These are phyloP conservation scores for Wallacemonas sp. DNA, from an alignment of 208 protist species.

Conservation along the genomic window DNA sequence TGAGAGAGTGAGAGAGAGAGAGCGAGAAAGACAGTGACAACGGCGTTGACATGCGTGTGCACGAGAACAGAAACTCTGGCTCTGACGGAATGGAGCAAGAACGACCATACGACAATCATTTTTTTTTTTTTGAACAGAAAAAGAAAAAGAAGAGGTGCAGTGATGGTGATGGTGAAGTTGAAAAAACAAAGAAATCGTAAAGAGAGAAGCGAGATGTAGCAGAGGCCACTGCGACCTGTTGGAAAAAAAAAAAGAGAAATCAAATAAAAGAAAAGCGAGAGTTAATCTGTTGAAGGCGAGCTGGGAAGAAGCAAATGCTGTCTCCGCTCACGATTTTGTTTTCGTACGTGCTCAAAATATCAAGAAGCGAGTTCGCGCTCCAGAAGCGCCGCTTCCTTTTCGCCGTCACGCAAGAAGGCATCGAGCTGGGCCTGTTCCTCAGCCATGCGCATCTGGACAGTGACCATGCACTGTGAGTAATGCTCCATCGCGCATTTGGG, in stretches of 20 bases:
- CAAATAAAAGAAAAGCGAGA: neutral
- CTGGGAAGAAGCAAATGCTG: neutral
- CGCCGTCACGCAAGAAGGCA: slow-evolving; percentile 16
- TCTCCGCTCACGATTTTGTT: neutral
- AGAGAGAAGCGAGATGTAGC: no score
- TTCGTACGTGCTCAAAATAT: neutral
- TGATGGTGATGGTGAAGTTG: no score
- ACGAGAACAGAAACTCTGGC: no score
- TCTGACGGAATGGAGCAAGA: slow-evolving; percentile 16
- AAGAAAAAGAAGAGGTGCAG: slow-evolving; percentile 13
- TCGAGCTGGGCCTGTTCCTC: slow-evolving; percentile 4
- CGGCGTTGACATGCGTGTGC: no score
- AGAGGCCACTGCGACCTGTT: no score
- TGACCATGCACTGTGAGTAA: neutral
- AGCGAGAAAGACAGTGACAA: slow-evolving; percentile 8
- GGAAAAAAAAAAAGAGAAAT: neutral
- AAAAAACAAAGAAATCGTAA: slow-evolving; percentile 9
- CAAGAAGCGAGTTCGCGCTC: slow-evolving; percentile 18
- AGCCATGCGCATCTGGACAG: neutral
- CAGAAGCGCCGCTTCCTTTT: slow-evolving; percentile 23
- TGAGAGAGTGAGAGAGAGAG: slow-evolving; percentile 11
- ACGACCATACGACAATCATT: neutral
- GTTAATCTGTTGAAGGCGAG: neutral
- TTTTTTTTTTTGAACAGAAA: slow-evolving; percentile 15
- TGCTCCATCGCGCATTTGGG: neutral